Evolutionary conservation across 2,329 filamentous ascomycete genomes (phyloP).

Genomic region (Leptographium galeiforme): DNA sequence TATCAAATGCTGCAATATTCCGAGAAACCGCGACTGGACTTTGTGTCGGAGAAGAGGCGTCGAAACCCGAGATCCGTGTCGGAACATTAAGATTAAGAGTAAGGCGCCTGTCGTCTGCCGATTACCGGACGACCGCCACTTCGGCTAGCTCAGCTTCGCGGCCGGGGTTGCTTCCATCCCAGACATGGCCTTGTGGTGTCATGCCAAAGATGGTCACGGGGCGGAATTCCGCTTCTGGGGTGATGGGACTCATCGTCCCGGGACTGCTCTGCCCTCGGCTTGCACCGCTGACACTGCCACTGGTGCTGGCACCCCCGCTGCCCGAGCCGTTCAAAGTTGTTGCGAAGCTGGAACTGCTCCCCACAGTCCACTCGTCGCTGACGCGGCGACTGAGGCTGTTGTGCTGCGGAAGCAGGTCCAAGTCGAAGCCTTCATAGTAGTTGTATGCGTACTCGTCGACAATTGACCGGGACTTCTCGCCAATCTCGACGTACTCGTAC

Average conservation of each 20-base stretch:
- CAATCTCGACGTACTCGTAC: conserved; percentile 84
- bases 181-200: conserved; percentile 23
- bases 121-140: conserved; percentile 27
- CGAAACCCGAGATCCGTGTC: neutral
- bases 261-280: conserved; percentile 35
- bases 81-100: neutral
- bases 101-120: neutral
- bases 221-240: conserved; percentile 28
- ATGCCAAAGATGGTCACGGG: conserved; percentile 19
- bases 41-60: neutral
- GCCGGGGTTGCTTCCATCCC: conserved; percentile 23
- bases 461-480: conserved; percentile 34
- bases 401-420: conserved; percentile 27
- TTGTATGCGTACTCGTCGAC: conserved; percentile 33
- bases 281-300: conserved; percentile 22
- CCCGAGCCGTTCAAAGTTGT: conserved; percentile 19
- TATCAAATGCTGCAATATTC: neutral
- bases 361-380: conserved; percentile 82
- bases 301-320: conserved; percentile 21
- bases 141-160: conserved; percentile 31
- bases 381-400: conserved; percentile 14
- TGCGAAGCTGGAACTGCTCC: conserved; percentile 64
- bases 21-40: neutral
- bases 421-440: conserved; percentile 30
- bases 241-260: conserved; percentile 34